Evolutionary conservation across 148 eudicot species (phyloP).

Genomic region (Rhododendron simsii): DNA sequence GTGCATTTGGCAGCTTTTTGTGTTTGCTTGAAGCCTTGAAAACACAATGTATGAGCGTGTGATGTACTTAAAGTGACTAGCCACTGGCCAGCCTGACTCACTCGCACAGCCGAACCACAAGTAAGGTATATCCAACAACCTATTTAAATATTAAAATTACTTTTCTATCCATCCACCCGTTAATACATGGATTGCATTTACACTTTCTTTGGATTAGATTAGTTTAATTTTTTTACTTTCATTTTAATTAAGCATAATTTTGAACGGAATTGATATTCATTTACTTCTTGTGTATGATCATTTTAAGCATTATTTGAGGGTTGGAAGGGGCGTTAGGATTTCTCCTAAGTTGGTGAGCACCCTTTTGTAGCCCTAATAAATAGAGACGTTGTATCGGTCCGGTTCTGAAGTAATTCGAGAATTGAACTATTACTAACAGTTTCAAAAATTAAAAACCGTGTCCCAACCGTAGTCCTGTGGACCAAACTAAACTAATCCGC

Average conservation of each 20-base stretch:
- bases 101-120: not conserved
- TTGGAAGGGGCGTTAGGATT: not conserved
- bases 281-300: not conserved
- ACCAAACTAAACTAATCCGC: not conserved
- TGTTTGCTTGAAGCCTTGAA: not conserved
- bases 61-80: not conserved
- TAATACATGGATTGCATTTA: too few relatives aligned
- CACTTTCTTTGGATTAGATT: not conserved
- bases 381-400: not conserved
- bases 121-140: conserved; percentile 1
- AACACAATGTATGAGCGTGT: not conserved
- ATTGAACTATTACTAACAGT: not conserved
- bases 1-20: conserved; percentile 4
- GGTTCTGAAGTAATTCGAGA: too few relatives aligned
- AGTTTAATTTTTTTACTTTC: not conserved
- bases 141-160: not conserved
- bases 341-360: not conserved
- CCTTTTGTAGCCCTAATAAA: not conserved
- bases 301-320: not conserved
- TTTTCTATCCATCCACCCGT: too few relatives aligned
- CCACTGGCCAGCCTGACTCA: not conserved
- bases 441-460: too few relatives aligned
- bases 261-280: too few relatives aligned
- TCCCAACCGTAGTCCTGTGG: too few relatives aligned
- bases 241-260: too few relatives aligned